Evolutionary conservation across 176 grass and related monocot genomes (phyloP).

Genomic region (Phyllostachys edulis): DNA sequence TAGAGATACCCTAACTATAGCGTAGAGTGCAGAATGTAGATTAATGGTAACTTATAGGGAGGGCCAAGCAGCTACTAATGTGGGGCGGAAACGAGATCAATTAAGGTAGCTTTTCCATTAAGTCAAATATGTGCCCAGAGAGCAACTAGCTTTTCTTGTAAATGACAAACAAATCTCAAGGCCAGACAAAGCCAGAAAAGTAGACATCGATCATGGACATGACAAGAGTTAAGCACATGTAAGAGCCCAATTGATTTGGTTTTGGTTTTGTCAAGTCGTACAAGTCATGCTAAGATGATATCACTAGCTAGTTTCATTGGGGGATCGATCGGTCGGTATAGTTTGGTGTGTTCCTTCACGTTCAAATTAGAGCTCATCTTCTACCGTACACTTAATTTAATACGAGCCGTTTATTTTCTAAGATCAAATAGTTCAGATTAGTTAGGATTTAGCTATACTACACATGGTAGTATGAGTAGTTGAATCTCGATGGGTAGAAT

Average conservation of each 20-base stretch:
- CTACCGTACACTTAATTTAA: too few species aligned
- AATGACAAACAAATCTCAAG: constrained; percentile 26
- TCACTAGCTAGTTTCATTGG: not conserved
- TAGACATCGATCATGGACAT: not conserved
- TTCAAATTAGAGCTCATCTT: too few species aligned
- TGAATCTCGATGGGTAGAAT: too few species aligned
- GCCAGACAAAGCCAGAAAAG: not conserved
- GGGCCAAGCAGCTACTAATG: not conserved
- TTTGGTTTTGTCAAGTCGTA: constrained; percentile 11
- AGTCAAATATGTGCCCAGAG: constrained; percentile 6
- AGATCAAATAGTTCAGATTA: too few species aligned
- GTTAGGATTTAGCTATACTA: too few species aligned
- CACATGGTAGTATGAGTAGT: too few species aligned
- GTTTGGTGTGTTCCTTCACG: too few species aligned
- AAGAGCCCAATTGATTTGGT: constrained; percentile 5
- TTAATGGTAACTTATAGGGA: not conserved
- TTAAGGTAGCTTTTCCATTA: not conserved
- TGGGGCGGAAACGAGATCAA: not conserved
- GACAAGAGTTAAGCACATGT: not conserved
- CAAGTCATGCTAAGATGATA: constrained; percentile 17
- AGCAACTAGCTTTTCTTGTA: constrained; percentile 7
- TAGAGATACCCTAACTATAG: too few species aligned
- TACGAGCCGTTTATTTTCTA: too few species aligned
- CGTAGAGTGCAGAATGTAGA: not conserved
- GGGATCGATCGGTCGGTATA: not conserved